Evolutionary conservation across 345 rosid genomes (phyloP).

Genomic region (Orychophragmus violaceus): DNA sequence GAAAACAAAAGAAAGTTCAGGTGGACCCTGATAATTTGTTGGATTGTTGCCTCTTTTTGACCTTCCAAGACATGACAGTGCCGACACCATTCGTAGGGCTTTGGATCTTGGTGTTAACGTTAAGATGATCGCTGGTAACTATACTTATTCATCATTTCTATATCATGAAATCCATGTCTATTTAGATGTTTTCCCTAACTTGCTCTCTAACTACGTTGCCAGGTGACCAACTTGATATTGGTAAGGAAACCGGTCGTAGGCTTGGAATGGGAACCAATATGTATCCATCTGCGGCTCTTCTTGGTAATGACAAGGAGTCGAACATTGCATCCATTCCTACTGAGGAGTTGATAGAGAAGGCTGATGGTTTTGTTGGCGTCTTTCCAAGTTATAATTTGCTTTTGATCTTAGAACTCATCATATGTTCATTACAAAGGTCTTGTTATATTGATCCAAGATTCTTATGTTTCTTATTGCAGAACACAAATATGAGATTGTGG

Average conservation of each 20-base stretch:
- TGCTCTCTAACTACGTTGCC: not conserved
- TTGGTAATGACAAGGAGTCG: too few relatives aligned
- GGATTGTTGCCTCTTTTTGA: constrained; percentile 44
- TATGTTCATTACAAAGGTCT: not conserved
- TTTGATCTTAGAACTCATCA: not conserved
- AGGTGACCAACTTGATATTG: too few relatives aligned
- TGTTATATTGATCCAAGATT: not conserved
- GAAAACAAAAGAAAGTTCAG: constrained; percentile 58
- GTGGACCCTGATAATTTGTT: constrained; percentile 83
- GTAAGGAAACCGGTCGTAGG: too few relatives aligned
- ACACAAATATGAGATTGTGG: constrained; percentile 80
- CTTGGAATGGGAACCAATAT: too few relatives aligned
- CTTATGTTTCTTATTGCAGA: constrained; percentile 37
- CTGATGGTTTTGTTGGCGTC: constrained; percentile 88
- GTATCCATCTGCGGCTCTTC: too few relatives aligned
- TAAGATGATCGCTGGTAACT: constrained; percentile 84
- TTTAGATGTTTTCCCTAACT: not conserved
- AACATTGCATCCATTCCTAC: too few relatives aligned
- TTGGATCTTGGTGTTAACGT: constrained; percentile 86
- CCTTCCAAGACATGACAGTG: constrained; percentile 57
- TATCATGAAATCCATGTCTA: not conserved
- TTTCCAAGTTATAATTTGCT: constrained; percentile 53
- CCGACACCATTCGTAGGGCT: too few relatives aligned
- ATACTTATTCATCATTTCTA: not conserved
- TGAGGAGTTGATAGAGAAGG: too few relatives aligned